phyloP scores from a whole-genome alignment of 257 asterid genomes.

The Euphrasia confusa region DNA sequence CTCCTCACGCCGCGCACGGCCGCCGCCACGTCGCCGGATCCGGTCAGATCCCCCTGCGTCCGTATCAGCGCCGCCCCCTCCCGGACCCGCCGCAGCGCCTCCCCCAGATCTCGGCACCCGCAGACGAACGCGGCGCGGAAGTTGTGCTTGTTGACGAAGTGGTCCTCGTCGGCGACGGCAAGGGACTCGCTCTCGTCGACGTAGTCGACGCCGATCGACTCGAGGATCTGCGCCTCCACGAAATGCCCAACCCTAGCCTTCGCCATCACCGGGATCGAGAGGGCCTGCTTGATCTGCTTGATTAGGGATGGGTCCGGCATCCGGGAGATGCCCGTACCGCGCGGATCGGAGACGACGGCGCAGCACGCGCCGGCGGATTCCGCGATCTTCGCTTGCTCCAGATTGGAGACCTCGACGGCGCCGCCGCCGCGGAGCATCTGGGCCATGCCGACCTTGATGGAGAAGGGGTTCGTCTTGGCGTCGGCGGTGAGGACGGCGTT shows the following conservation, averaged over 20 bases:
- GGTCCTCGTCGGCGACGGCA: slow-evolving; percentile 58
- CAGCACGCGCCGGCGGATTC: slow-evolving; percentile 86
- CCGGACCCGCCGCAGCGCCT: slow-evolving; percentile 65
- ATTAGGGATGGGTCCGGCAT: slow-evolving; percentile 75
- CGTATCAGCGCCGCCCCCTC: slow-evolving; percentile 83
- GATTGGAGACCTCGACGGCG: slow-evolving; percentile 50
- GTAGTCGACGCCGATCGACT: slow-evolving; percentile 66
- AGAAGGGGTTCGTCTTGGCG: slow-evolving; percentile 56
- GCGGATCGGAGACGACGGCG: slow-evolving; percentile 52
- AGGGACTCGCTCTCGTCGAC: slow-evolving; percentile 40
- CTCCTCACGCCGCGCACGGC: slow-evolving; percentile 65
- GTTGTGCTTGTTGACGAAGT: slow-evolving; percentile 73
- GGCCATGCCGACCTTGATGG: slow-evolving; percentile 64
- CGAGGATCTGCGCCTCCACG: slow-evolving; percentile 82
- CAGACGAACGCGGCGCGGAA: slow-evolving; percentile 58
- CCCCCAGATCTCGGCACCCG: slow-evolving; percentile 78
- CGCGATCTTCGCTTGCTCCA: slow-evolving; percentile 72
- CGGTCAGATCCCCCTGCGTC: slow-evolving; percentile 57
- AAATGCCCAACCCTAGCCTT: slow-evolving; percentile 76
- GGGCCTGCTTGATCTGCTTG: slow-evolving; percentile 59
- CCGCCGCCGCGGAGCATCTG: slow-evolving; percentile 89
- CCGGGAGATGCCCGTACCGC: slow-evolving; percentile 47
- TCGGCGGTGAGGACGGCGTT: slow-evolving; percentile 59
- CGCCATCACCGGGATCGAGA: slow-evolving; percentile 65
- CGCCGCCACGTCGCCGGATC: slow-evolving; percentile 45